Base-by-base conservation (phyloP, 768 basidiomycete species). In the Hericium coralloides region DNA sequence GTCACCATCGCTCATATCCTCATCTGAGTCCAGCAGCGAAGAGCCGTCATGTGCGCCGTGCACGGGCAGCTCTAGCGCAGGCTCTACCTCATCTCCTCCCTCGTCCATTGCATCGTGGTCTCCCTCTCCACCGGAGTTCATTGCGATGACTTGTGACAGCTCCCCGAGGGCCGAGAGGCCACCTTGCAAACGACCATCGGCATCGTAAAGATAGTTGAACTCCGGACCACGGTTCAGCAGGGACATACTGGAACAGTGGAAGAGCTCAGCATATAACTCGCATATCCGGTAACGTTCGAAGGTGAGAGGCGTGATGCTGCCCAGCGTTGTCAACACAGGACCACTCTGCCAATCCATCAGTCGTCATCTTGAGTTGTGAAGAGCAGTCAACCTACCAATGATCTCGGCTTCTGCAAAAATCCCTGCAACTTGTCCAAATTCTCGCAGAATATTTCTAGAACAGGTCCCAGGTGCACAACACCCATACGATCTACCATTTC, bases 201-300 rank as follows among this genome's bases (percentile, higher is more conserved):
- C 73, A 65, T 92, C 91, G 69, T 92, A 94, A n/a, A 84, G 73
- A 22, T 81, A 77, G 49, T 82, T 79, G 55, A 79, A 84, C 49
- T 87, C 84, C 0, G 80, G 67, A 1, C 81, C 72, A 10, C 97
- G 90, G 68, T 98, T 98, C 25, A 98, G 77, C 22, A 98, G 80
- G 5, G 90, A 85, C 95, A 99, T 98, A 66, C 97, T 98, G 17
- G 97, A 98, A 68, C 94, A 97, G 67, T 99, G 97, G 23, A 98
- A 74, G 5, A 99, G 82, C 68, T 99, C 97, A 18, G 95, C 97
- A 64, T 95, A 94, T 12, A 99, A 77, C 70, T 99, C 97, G 72
- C 93, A 91, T 64, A 98, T 93, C 10, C 95, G 84, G 70, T 92
- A 97, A 15, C 97, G 86, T 69, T 98, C 97, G 57, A 95, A 83